Base-by-base conservation (phyloP, 2,329 filamentous ascomycete species). In the Bisporella sp. region DNA sequence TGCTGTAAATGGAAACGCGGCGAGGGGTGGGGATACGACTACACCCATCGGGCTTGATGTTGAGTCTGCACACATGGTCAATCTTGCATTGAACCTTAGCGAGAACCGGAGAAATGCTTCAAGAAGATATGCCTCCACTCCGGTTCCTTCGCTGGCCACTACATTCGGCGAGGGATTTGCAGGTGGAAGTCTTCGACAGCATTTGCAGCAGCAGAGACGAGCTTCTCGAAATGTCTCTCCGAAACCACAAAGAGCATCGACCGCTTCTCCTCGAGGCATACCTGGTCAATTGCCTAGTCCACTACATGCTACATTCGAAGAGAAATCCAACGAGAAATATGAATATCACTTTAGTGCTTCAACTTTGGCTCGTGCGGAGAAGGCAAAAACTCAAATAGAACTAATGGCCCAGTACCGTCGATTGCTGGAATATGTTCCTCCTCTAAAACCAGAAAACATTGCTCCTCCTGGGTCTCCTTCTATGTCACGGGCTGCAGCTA, bases 51-150 rank as follows among this genome's bases (percentile, higher is more conserved):
- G 67, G 5, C 65, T 87, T 21, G 82, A 89, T 60, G 76, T 86
- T 53, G 91, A 96, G 62, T 86, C 91, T 6, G 81, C 85, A 4
- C 88, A 96, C 67, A 95, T 97, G 56, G 89, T 97, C 41, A 90
- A 90, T 62, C 87, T 97, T 79, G 92, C 92, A 1, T 70, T 97
- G 59, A 93, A 85, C 57, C 70, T 97, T 46, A 95, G 87, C 71
- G 89, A 96, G 67, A 88, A 85, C 62, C 81, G 82, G 57, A 81
- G 81, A 63, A 76, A 76, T 69, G 87, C 74, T 54, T 81, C 71
- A 66, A 79, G 73, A 68, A 77, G 72, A 67, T 82, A 65, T 66
- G 76, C 68, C 37, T 66, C 61, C 28, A 59, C 73, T 4, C 77
- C 79, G 4, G 62, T 80, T 3, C 74, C 80, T 4, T 55, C 68